These are phyloP conservation scores for Apium graveolens DNA, from an alignment of 129 eudicot genomes.

Conservation along the genomic window DNA sequence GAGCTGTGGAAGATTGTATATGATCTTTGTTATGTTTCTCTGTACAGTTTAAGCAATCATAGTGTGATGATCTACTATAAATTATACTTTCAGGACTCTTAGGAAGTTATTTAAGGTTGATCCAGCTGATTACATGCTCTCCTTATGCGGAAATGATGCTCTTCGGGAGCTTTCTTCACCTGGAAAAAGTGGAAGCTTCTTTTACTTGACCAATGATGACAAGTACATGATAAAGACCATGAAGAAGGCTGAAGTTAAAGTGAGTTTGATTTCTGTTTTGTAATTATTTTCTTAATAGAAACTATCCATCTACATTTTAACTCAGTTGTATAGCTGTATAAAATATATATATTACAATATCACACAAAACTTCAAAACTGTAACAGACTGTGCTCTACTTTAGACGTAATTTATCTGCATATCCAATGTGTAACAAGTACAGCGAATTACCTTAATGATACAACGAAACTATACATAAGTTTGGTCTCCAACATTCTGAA, in stretches of 20 bases:
- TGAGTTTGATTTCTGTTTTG: not conserved
- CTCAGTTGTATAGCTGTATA: not conserved
- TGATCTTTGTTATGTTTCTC: not conserved
- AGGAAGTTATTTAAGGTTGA: slow-evolving; percentile 18
- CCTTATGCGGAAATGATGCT: slow-evolving; percentile 19
- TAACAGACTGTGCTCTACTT: not conserved
- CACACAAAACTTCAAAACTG: not conserved
- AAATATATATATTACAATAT: not conserved
- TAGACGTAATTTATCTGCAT: not conserved
- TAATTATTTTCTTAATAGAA: not conserved
- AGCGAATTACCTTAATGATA: not conserved
- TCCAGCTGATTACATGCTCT: slow-evolving; percentile 22
- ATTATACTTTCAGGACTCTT: slow-evolving; percentile 13
- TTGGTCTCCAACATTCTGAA: not conserved
- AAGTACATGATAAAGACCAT: slow-evolving; percentile 18
- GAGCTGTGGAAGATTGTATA: not conserved
- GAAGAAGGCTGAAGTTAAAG: slow-evolving; percentile 21
- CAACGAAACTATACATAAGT: not conserved
- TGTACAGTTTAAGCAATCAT: not conserved
- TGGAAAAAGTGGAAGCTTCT: slow-evolving; percentile 22
- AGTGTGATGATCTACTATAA: not conserved
- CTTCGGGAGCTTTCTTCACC: slow-evolving; percentile 22
- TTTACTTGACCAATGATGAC: slow-evolving; percentile 18
- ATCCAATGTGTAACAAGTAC: not conserved
- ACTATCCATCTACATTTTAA: not conserved